These are phyloP conservation scores for Adansonia grandidieri DNA, from an alignment of 441 rosid genomes.

Conservation along the genomic window DNA sequence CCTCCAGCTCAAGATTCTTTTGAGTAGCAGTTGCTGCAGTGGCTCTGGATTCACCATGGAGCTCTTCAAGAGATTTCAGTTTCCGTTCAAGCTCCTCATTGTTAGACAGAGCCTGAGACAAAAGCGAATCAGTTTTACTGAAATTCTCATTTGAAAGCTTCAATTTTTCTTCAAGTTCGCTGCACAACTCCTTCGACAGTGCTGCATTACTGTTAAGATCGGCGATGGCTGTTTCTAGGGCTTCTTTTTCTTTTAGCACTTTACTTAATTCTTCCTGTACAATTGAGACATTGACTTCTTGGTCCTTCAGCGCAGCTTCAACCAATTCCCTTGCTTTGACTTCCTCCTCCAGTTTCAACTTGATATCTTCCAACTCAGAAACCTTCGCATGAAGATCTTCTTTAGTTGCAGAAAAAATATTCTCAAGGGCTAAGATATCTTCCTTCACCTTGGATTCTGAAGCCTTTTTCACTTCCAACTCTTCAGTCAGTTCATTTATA, in stretches of 20 bases:
- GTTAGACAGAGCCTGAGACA: conserved; percentile 73
- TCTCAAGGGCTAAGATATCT: conserved; percentile 58
- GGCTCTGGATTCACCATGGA: conserved; percentile 57
- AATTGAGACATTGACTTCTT: conserved; percentile 41
- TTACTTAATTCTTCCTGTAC: conserved; percentile 45
- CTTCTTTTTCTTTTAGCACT: conserved; percentile 57
- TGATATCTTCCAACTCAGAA: conserved; percentile 56
- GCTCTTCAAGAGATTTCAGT: conserved; percentile 72
- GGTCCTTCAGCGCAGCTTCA: conserved; percentile 48
- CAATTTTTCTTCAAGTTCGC: conserved; percentile 70
- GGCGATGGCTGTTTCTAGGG: conserved; percentile 55
- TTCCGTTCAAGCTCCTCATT: conserved; percentile 78
- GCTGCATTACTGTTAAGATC: conserved; percentile 54
- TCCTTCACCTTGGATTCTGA: conserved; percentile 73
- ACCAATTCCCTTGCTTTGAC: conserved; percentile 43
- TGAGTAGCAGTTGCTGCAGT: conserved; percentile 71
- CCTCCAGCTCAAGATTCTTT: conserved; percentile 79
- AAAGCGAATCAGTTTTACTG: conserved; percentile 61
- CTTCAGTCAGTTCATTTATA: conserved; percentile 58
- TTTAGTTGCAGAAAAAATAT: conserved; percentile 48
- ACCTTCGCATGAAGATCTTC: conserved; percentile 57
- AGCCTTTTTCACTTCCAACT: conserved; percentile 63
- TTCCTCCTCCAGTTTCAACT: conserved; percentile 64
- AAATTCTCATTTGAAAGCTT: conserved; percentile 71
- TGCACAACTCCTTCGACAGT: conserved; percentile 50